Base-by-base conservation (phyloP, 2,329 filamentous ascomycete species). In the Cladosporium sp. region DNA sequence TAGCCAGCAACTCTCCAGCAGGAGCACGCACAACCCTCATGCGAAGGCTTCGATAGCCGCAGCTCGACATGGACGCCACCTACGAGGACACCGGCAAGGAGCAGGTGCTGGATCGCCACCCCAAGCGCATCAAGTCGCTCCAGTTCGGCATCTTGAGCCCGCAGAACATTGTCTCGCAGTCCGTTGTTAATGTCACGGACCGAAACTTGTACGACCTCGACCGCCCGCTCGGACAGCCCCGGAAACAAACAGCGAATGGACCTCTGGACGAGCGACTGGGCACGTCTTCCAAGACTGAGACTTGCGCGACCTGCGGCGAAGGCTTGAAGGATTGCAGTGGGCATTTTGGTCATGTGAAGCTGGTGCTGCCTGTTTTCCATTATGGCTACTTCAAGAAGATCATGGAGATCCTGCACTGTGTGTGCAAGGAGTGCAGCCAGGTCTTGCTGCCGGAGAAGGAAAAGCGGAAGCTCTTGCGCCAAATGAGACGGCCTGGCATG, bases 361-460 rank as follows among this genome's bases (percentile, higher is more conserved):
- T 98, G 11, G 89, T 92, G 1, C 77, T 98, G 48, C 93, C 93
- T 3, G 89, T 87, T 41, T 97, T 97, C 66, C 93, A 98, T 67
- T 90, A 97, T 59, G 93, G 93, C 35, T 98, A 96, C 68, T 81
- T 98, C 63, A 93, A 90, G 68, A 90, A 95, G 68, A 89, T 93
- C 58, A 92, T 95, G 66, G 85, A 85, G 42, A 91, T 95, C 52
- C 78, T 98, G 19, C 91, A 97, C 68, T 87, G 93, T 65, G 95
- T 98, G 59, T 98, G 93, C 83, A 98, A 95, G 68, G 75, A 91
- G 66, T 98, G 93, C 68, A 88, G 89, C 19, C 81, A 81, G 56
- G 86, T 97, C 6, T 73, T 98, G 52, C 79, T 98, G 19, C 83
- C 86, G 35, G 90, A 96, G 66, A 75, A 81, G 16, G 89, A 95